Base-by-base conservation (phyloP, 257 asterid species). In the Przewalskia tangutica region DNA sequence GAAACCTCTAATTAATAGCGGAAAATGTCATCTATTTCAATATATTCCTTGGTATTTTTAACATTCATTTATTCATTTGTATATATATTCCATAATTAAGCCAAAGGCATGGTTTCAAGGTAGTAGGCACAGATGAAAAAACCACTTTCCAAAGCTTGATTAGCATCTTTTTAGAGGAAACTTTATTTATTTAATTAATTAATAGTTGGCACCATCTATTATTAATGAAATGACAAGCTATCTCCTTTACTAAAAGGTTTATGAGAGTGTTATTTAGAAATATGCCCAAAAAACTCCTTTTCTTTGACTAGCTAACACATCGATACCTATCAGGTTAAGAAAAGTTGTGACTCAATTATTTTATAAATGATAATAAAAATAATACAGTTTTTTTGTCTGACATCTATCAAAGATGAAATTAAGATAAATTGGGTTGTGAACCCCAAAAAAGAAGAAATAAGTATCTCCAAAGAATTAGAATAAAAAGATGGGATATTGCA, bases 321-420 rank as follows among this genome's bases (percentile, higher is more conserved):
- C 0, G 62, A 75, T 48, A 4, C 62, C 79, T 64, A 44, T 20
- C 44, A 40, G 9, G 6, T 10, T 58, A 53, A n/a, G 50, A 84
- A 71, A 84, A 48, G 68, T 58, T 62, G 17, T 42, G 42, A 18
- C 62, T 79, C 62, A 48, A 48, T 23, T 71, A 70, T 36, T 66
- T 6, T 12, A 50, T 46, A 62, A 79, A 32, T 59, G 67, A 59
- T 50, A 75, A 13, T 5, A 77, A 1, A n/a, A 55, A 18, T 1
- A 55, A 84, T 51, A 51, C 16, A 59, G 27, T 81, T 65, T 81
- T 75, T 48, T 51, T 3, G 55, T 42, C 9, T 67, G 84, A 85
- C 85, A 85, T 67, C 82, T 68, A 85, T 64, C 46, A 70, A 0
- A 18, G 55, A 82, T 79, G 50, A 70, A 20, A 16, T 40, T 18